Evolutionary conservation across 176 grass and related monocot species (phyloP).

Genomic region (Eragrostis nindensis): DNA sequence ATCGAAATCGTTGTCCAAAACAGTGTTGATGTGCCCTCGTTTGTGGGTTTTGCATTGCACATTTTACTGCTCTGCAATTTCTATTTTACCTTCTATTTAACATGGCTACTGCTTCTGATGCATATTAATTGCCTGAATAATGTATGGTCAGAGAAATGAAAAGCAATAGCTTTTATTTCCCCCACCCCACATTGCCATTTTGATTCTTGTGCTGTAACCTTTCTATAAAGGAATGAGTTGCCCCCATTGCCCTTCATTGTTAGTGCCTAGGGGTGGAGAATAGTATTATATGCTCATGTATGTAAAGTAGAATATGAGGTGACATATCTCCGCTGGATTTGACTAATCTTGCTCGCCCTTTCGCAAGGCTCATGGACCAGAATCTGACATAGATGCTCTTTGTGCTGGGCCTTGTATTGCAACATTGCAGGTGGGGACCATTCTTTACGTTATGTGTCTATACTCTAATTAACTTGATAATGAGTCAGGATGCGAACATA

Average conservation of each 20-base stretch:
- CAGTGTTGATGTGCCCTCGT: not conserved
- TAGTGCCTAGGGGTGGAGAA: not conserved
- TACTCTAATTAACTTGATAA: not conserved
- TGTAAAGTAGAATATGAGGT: constrained; percentile 5
- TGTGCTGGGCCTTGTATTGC: constrained; percentile 64
- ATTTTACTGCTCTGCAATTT: not conserved
- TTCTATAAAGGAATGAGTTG: not conserved
- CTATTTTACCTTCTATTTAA: constrained; percentile 23
- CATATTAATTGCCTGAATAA: not conserved
- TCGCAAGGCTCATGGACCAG: constrained; percentile 72
- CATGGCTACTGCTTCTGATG: not conserved
- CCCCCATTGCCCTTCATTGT: too few species aligned
- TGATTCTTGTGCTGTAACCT: not conserved
- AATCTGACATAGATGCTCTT: constrained; percentile 75
- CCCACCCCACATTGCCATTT: too few species aligned
- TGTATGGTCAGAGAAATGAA: not conserved
- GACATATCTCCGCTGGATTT: constrained; percentile 15
- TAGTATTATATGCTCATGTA: not conserved
- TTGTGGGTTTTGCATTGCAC: not conserved
- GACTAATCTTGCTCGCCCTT: constrained; percentile 5
- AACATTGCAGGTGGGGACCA: constrained; percentile 46
- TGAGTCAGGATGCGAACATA: not conserved
- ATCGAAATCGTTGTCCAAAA: too few species aligned
- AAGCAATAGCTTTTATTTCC: not conserved
- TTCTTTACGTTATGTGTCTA: not conserved